phyloP scores from a whole-genome alignment of 768 basidiomycete species.

The Termitomyces heimii region DNA sequence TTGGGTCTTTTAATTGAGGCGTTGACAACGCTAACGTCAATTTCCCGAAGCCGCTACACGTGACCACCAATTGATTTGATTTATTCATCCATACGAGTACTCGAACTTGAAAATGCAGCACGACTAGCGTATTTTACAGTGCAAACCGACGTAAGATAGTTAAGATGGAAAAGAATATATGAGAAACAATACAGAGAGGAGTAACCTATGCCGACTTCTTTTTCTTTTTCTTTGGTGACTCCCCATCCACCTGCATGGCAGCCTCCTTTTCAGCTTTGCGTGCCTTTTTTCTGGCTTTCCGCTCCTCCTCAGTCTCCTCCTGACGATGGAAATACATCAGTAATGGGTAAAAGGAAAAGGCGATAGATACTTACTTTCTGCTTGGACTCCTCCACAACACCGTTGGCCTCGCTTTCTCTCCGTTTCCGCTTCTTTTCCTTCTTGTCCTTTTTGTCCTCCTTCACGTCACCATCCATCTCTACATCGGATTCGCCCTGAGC shows the following conservation, averaged over 20 bases:
- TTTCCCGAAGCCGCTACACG: too few relatives aligned
- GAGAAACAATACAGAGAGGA: slow-evolving; percentile 12
- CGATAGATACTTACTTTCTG: slow-evolving; percentile 31
- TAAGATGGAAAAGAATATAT: not conserved
- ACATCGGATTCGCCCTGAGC: slow-evolving; percentile 23
- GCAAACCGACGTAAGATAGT: not conserved
- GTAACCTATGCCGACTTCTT: slow-evolving; percentile 35
- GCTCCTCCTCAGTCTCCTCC: slow-evolving; percentile 78
- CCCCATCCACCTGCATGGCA: slow-evolving; percentile 34
- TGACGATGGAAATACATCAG: slow-evolving; percentile 16
- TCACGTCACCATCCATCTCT: slow-evolving; percentile 36
- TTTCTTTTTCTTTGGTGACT: slow-evolving; percentile 58
- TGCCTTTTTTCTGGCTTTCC: slow-evolving; percentile 74
- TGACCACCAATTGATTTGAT: not conserved
- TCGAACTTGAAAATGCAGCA: not conserved
- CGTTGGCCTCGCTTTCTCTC: slow-evolving; percentile 50
- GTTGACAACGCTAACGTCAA: too few relatives aligned
- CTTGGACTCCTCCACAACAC: slow-evolving; percentile 28
- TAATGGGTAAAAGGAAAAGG: slow-evolving; percentile 2
- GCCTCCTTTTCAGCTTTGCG: slow-evolving; percentile 72
- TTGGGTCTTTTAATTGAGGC: too few relatives aligned
- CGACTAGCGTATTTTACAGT: not conserved
- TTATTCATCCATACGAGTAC: too few relatives aligned
- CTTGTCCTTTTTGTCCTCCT: slow-evolving; percentile 29
- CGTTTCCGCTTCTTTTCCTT: slow-evolving; percentile 45